Percentiles rank a stretch among this genome's conserved stretches.
phyloP scores from a whole-genome alignment of 352 stramenopile species.

The Peronospora farinosa region DNA sequence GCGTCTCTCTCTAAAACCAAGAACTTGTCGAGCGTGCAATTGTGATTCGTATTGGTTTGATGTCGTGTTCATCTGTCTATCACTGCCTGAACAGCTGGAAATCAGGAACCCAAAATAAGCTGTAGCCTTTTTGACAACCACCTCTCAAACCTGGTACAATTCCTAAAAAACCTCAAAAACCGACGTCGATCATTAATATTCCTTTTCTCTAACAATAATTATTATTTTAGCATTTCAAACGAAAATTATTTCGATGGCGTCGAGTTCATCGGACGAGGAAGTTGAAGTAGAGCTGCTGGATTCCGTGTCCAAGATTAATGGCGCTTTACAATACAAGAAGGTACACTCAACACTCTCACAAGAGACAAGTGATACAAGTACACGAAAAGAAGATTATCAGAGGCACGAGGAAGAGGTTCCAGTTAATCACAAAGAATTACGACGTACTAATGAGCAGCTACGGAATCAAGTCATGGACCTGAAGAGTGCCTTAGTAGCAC shows the following conservation, averaged over 20 bases:
- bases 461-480: conserved; percentile 55
- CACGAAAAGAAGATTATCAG: neutral
- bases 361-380: too few relatives aligned
- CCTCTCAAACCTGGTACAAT: too few relatives aligned
- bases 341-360: neutral
- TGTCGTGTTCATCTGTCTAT: too few relatives aligned
- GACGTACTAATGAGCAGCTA: conserved; percentile 42
- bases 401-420: neutral
- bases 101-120: too few relatives aligned
- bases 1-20: too few relatives aligned
- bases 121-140: too few relatives aligned
- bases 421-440: conserved; percentile 22
- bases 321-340: conserved; percentile 3
- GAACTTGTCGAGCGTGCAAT: too few relatives aligned
- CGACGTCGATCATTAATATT: too few relatives aligned
- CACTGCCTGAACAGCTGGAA: too few relatives aligned
- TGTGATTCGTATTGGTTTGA: too few relatives aligned
- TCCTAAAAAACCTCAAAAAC: too few relatives aligned
- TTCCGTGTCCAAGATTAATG: conserved; percentile 23
- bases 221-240: neutral
- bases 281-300: conserved; percentile 25
- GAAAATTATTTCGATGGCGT: neutral
- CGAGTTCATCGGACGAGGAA: conserved; percentile 20
- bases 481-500: conserved; percentile 53
- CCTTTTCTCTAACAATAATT: neutral